Evolutionary conservation across 2,329 filamentous ascomycete species (phyloP).

Genomic region (Penicillium sp.): DNA sequence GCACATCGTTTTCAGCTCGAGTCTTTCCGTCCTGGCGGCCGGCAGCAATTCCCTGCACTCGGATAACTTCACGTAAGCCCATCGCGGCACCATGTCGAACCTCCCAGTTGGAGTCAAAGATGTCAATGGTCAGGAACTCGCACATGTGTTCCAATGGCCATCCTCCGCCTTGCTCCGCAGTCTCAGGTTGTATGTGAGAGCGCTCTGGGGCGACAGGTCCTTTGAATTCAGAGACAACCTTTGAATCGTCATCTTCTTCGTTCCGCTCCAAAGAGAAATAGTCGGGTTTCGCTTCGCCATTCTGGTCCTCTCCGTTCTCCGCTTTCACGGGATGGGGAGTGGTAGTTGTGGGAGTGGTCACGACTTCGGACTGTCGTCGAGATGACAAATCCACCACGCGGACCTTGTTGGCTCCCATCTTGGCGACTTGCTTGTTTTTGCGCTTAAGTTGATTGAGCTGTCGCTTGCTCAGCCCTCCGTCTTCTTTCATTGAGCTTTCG

Average conservation of each 20-base stretch:
- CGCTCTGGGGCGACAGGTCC: conserved; percentile 79
- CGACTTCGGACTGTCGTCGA: conserved; percentile 64
- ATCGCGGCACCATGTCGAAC: conserved; percentile 94
- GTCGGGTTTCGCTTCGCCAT: conserved; percentile 68
- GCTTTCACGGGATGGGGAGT: conserved; percentile 60
- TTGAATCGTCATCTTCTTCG: conserved; percentile 83
- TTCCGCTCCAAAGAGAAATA: conserved; percentile 88
- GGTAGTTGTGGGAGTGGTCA: conserved; percentile 59
- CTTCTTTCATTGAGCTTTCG: conserved; percentile 59
- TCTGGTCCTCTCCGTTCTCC: conserved; percentile 60
- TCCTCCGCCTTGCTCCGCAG: conserved; percentile 74
- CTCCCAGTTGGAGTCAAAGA: conserved; percentile 94
- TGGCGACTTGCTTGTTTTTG: conserved; percentile 87
- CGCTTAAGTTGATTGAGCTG: conserved; percentile 94
- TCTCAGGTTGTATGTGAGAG: conserved; percentile 78
- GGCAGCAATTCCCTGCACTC: conserved; percentile 87
- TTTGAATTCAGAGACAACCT: conserved; percentile 95
- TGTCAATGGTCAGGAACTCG: conserved; percentile 88
- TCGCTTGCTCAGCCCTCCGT: conserved; percentile 78
- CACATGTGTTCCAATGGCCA: conserved; percentile 96
- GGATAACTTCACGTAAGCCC: conserved; percentile 86
- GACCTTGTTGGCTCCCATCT: conserved; percentile 85
- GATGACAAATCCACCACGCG: conserved; percentile 84
- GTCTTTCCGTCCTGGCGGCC: conserved; percentile 73
- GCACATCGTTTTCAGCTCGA: conserved; percentile 71